Evolutionary conservation across 495 filamentous ascomycete genomes (phyloP), one percentile per base, ranked within the genome.

Genomic region (Jackrogersella minutella): DNA sequence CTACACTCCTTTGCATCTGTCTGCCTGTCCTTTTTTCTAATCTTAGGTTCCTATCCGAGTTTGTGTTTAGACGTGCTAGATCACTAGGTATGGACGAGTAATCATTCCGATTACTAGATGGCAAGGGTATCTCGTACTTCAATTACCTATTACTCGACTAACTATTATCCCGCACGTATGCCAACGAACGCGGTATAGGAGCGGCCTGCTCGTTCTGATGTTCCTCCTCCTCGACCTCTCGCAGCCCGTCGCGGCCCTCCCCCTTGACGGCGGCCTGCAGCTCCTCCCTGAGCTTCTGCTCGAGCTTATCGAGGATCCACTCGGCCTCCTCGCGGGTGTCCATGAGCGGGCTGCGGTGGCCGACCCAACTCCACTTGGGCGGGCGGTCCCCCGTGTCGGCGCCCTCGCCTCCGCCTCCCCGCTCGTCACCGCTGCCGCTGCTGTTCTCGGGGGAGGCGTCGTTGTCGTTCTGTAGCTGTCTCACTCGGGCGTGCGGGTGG

Each of bases 281-380:
- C 73, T 86, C 85, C 28, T 80, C 76, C 17, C 82, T 79, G 58
- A 93, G 64, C 56, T 75, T 81, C 52, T 79, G 76, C 37, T 82
- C 82, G 55, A 93, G 73, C 65, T 83, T 82, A 65, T 89, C 86
- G 21, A 97, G 71, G 24, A 97, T 84, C 93, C 93, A 97, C 73
- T 93, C 87, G 7, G 91, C 81, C 73, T 97, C 93, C 52, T 80
- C 84, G 66, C 87, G 86, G 6, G 82, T 82, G 3, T 90, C 88
- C 82, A 96, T 87, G 43, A 96, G 75, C 8, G 92, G 92, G 64
- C 86, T 90, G 14, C 83, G 78, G 49, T 85, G 81, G 5, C 88
- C 88, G 6, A 96, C 78, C 93, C 93, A 97, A 40, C 87, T 91
- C 91, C 92, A 93, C 47, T 78, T 71, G 14, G 49, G 49, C 16